Conservation (phyloP, 208 protist species). For the Acanthamoeba triangularis region DNA sequence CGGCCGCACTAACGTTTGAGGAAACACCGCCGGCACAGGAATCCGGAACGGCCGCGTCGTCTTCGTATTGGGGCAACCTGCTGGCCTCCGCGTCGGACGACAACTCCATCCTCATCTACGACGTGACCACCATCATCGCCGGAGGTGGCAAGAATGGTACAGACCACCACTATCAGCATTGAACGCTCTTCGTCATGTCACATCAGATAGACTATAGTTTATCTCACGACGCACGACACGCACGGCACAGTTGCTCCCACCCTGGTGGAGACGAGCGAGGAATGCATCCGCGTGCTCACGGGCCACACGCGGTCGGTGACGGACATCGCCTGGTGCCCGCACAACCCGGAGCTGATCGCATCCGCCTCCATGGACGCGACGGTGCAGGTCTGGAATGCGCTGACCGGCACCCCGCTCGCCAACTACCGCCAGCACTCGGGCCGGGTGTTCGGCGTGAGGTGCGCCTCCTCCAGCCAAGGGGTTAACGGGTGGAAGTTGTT, state of each 20-base stretch:
- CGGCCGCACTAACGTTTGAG: not conserved
- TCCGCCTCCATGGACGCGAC: conserved; percentile 69
- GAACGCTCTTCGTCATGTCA: too few species aligned
- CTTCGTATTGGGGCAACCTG: conserved; percentile 11
- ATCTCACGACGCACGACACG: too few species aligned
- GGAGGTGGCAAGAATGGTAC: not conserved
- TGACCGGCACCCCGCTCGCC: conserved; percentile 32
- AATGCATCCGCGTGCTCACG: conserved; percentile 54
- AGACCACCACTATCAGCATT: not conserved
- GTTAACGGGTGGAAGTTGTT: not conserved
- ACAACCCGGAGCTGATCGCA: conserved; percentile 55
- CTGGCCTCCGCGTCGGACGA: conserved; percentile 67
- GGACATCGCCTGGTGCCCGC: conserved; percentile 64
- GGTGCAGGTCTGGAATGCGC: conserved; percentile 42
- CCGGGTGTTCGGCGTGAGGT: conserved; percentile 33
- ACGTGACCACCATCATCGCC: conserved; percentile 24
- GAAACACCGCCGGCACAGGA: not conserved
- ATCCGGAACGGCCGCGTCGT: not conserved
- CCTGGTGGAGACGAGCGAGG: conserved; percentile 7
- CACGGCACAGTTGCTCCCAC: not conserved
- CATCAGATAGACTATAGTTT: too few species aligned
- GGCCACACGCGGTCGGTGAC: conserved; percentile 56
- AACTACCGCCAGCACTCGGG: conserved; percentile 47
- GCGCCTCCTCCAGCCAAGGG: not conserved
- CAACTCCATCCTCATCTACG: conserved; percentile 26